Base-by-base conservation (phyloP, 2,329 filamentous ascomycete species). In the Fonsecaea erecta region DNA sequence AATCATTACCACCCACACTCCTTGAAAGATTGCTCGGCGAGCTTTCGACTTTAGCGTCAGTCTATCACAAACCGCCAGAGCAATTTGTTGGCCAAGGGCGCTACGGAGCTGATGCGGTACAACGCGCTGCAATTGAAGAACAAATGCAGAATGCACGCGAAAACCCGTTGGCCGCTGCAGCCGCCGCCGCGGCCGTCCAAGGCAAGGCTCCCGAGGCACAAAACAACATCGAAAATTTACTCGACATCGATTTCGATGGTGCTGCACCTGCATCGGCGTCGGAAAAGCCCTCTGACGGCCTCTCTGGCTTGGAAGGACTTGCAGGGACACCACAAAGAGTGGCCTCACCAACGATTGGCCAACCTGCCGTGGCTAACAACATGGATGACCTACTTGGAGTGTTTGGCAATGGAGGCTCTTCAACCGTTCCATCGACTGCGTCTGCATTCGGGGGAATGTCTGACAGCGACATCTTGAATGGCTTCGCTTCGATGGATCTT, bases 11-110 rank as follows among this genome's bases (percentile, higher is more conserved):
- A 1, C 86, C 90, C 4, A 84, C 88, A 35, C 84, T 99, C 6
- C 85, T 99, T 51, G 94, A 99, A 67, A 89, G 93, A 77, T 87
- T 99, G n/a, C 86, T 99, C 8, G 84, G 85, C 9, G 94, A 99
- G 77, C 86, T 99, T 34, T 98, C 94, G 12, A 97, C 95, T 9
- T 86, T 99, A 32, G 93, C 95, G 7, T 98, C 94, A 1, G 95
- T 99, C 24, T 99, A 99, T 80, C 95, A 99, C 86, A 98, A 97
- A 81, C 93, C 93, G 8, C 93, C 95, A 52, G 92, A 96, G 84
- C 93, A 94, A n/a, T 99, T 99, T 78, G 90, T 99, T 64, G 95
- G 95, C 71, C 93, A 96, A 79, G 95, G 95, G 48, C 89, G 94
- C 52, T 97, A 92, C 72, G 95, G 94, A 40, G 93, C 95, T 55